phyloP scores from a whole-genome alignment of 768 basidiomycete genomes.

The Kwoniella dendrophila region DNA sequence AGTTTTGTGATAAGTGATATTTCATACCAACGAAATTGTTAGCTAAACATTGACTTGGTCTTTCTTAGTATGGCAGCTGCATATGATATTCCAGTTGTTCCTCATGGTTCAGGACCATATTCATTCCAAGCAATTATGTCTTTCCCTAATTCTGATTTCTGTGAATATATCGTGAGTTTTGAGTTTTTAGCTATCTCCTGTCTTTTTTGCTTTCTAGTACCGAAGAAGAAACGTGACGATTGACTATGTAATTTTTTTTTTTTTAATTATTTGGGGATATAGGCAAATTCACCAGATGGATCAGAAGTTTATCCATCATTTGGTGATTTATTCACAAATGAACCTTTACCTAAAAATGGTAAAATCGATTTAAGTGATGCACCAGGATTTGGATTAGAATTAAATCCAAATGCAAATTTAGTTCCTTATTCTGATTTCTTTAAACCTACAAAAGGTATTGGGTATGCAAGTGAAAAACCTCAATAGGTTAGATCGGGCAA shows the following conservation, averaged over 20 bases:
- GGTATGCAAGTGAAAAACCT: slow-evolving; percentile 32
- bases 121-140: slow-evolving; percentile 60
- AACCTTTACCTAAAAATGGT: slow-evolving; percentile 57
- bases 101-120: slow-evolving; percentile 61
- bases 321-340: slow-evolving; percentile 59
- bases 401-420: slow-evolving; percentile 58
- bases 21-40: neutral
- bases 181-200: neutral
- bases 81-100: slow-evolving; percentile 61
- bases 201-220: neutral
- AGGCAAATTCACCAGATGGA: slow-evolving; percentile 59
- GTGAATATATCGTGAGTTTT: slow-evolving; percentile 51
- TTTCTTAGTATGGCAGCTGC: slow-evolving; percentile 55
- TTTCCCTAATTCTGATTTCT: slow-evolving; percentile 57
- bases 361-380: slow-evolving; percentile 56
- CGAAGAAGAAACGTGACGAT: neutral
- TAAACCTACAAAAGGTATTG: slow-evolving; percentile 33
- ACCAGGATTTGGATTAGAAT: slow-evolving; percentile 58
- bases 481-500: slow-evolving; percentile 7
- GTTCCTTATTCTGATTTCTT: slow-evolving; percentile 51
- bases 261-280: no score
- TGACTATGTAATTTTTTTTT: no score
- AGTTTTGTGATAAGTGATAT: slow-evolving; percentile 7
- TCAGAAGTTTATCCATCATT: slow-evolving; percentile 58
- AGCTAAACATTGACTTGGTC: no score